Base-by-base conservation (phyloP, 371 early-diverging fungal genomes). In the Mortierella sp. region DNA sequence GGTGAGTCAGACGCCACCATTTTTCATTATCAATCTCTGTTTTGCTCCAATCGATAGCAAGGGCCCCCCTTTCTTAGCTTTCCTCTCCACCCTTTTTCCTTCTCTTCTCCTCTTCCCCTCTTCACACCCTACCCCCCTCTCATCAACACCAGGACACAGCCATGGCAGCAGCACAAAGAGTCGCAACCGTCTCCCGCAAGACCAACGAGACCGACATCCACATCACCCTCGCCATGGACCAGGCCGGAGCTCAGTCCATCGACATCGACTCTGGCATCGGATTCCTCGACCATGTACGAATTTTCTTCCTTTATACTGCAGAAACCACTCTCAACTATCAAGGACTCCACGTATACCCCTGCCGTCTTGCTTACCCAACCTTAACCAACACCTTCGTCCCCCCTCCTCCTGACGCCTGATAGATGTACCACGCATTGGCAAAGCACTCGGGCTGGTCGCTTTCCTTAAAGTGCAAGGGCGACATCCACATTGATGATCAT, bases 351-450 rank as follows among this genome's bases (percentile, higher is more conserved):
- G 1, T 21, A 3, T 51, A 4, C 6, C 51, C 51, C 16, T 21
- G 21, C 21, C 6, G 6, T 35, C 18, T 16, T 46, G 2, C 14
- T 14, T 12, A 46, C 3, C 1, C 12, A 12, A 14, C 12, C 14
- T 3, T 14, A 27, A 14, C 12, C 29, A 35, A 63, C 21, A 48
- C 14, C 27, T 72, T 27, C 32, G 5, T 21, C 14, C 1, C 12
- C 43, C 38, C 10, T 11, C 4, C 32, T 27, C 46, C 10, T 11
- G 46, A 46, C 14, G 1, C n/a, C 4, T 27, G 35, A 43, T 91
- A 95, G 97, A 98, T 98, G 98, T 95, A 96, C 83, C 97, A 97
- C 87, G 99, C 99, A 8, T 92, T 99, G 55, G 97, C 98, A 21
- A 98, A 98, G 87, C 99, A 99, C 88, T 91, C 95, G 65, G 93